Base-by-base conservation (phyloP, 805 yeast species). In the Yamadazyma ubonensis region DNA sequence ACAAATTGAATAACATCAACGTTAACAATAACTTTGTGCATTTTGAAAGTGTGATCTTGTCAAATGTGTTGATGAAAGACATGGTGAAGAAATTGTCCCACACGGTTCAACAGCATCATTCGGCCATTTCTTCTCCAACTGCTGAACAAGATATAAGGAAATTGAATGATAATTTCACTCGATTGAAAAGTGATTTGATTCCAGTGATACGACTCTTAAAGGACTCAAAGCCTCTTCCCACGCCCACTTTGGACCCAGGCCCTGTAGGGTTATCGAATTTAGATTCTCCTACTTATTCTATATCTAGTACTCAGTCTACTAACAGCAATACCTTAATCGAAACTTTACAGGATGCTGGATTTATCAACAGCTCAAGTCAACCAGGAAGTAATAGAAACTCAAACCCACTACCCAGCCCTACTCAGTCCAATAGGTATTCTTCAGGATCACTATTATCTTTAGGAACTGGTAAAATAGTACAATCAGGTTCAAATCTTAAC, bases 191-290 rank as follows among this genome's bases (percentile, higher is more conserved):
- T 32, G 90, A 83, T 45, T 59, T 83, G 49, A 62, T 79, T 29
- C 90, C 89, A 1, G 70, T 82, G 6, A 70, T 81, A 40, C 71
- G 82, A 41, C 65, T 76, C 35, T 66, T 76, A 33, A 83, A 83
- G 51, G 89, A 83, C 57, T 61, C 76, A 46, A 74, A 78, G 51
- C 88, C 87, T 4, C 65, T 83, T 37, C 88, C 88, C 0, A 77
- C 83, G 0, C 88, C 85, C 5, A 73, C 77, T 1, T 57, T 68
- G 29, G 75, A 56, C 46, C 73, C 74, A 1, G 71, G 73, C 1
- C 51, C 59, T 9, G 44, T 52, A 4, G 30, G 52, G 17, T 33
- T 49, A 18, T 19, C 34, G 12, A 39, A 34, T 27, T 39, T 45
- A 30, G 58, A 54, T 29, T 59, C 64, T 39, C 70, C 70, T n/a